Base-by-base conservation (phyloP, 208 protist species). In the Hexamita inflata region DNA sequence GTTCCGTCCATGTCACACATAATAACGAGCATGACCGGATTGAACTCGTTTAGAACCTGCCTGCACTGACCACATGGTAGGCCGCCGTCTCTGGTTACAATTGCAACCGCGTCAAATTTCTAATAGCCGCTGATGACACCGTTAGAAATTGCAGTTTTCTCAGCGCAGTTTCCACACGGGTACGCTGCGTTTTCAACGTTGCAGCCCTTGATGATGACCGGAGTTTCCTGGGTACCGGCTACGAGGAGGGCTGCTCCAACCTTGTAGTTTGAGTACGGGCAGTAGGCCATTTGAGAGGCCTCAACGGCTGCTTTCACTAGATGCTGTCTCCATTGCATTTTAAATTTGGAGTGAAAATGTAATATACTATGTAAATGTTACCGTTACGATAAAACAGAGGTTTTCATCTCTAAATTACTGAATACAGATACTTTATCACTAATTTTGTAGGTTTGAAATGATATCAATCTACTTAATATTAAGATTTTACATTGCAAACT, bases 111-210 rank as follows among this genome's bases (percentile, higher is more conserved):
- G 32, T 74, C 76, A 13, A 85, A 79, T 13, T 79, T 65, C 9
- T 53, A 74, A 57, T 45, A 29, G 34, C 82, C 82, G 35, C 85
- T 59, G 64, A 49, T 80, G 0, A 88, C 75, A 38, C 83, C 84
- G 30, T 78, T 83, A 15, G 77, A 59, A 1, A 85, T 61, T 0
- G 86, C 85, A 19, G 76, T 83, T 39, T 82, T 57, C 78, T 89
- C 86, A 40, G 86, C 86, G 73, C 86, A 89, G 45, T 87, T 83
- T 0, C 77, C 77, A 24, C 83, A 60, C 38, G 84, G 84, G 80
- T 88, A 89, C 58, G 73, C 76, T 26, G 76, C 78, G 75, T 89
- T 89, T 62, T 89, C 86, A n/a, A 89, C 82, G 59, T 89, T 89
- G 30, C 66, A 77, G 30, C 86, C 86, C 75, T 59, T 67, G 15